Conservation (phyloP, 2,329 filamentous ascomycete genomes). For the Botrytis pseudocinerea region DNA sequence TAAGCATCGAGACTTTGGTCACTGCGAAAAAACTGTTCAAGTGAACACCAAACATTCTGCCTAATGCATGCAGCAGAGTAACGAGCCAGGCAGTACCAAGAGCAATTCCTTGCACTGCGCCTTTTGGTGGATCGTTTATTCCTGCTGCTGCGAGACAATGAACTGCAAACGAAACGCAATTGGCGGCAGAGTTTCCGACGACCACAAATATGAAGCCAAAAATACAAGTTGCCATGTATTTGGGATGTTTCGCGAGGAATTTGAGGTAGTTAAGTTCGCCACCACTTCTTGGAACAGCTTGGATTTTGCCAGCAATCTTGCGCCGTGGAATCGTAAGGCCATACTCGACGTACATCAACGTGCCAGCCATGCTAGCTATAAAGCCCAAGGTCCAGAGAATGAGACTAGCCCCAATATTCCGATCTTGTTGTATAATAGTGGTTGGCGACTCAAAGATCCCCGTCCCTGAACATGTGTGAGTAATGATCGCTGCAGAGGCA, state of each 20-base stretch:
- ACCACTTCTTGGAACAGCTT: slow-evolving; percentile 47
- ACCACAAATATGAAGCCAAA: slow-evolving; percentile 43
- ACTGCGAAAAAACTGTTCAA: slow-evolving; percentile 53
- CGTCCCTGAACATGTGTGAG: slow-evolving; percentile 27
- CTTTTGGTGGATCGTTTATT: slow-evolving; percentile 36
- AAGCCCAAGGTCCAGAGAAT: slow-evolving; percentile 55
- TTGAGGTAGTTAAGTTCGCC: slow-evolving; percentile 50
- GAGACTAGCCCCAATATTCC: slow-evolving; percentile 55
- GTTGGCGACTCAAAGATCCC: slow-evolving; percentile 52
- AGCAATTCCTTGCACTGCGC: slow-evolving; percentile 50
- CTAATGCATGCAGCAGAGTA: slow-evolving; percentile 51
- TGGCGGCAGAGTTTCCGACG: slow-evolving; percentile 52
- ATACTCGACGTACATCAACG: slow-evolving; percentile 47
- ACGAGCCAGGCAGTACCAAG: slow-evolving; percentile 47
- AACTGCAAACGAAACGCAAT: slow-evolving; percentile 53
- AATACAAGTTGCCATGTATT: slow-evolving; percentile 41
- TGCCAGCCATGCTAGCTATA: slow-evolving; percentile 33
- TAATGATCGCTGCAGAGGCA: background rate
- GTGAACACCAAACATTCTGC: slow-evolving; percentile 51
- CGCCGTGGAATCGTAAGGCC: slow-evolving; percentile 51
- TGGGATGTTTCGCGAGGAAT: background rate
- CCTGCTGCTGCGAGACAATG: slow-evolving; percentile 45
- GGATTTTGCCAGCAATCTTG: slow-evolving; percentile 44
- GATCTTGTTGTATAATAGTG: slow-evolving; percentile 46
- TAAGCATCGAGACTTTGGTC: slow-evolving; percentile 51